Evolutionary conservation across 2,329 filamentous ascomycete genomes (phyloP).

Genomic region (Emericellopsis cladophorae): DNA sequence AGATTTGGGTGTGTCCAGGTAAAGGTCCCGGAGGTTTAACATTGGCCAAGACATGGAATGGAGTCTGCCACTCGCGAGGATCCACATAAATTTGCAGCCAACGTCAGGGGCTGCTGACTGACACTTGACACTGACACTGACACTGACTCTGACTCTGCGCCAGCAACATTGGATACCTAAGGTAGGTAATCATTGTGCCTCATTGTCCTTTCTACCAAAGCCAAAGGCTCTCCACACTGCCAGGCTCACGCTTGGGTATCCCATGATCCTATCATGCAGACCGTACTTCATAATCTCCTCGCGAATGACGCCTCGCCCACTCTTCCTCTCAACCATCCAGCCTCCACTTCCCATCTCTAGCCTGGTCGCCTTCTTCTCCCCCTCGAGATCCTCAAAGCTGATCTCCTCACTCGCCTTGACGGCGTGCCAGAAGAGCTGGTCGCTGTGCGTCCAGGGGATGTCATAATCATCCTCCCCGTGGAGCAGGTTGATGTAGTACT

Average conservation of each 20-base stretch:
- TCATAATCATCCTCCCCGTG: slow-evolving; percentile 39
- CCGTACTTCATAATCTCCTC: slow-evolving; percentile 43
- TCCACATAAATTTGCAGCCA: no score
- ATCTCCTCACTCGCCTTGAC: slow-evolving; percentile 33
- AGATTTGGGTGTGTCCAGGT: no score
- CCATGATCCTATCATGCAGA: slow-evolving; percentile 45
- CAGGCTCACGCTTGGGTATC: slow-evolving; percentile 37
- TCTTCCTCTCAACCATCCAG: slow-evolving; percentile 32
- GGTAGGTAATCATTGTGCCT: neutral
- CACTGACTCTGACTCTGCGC: no score
- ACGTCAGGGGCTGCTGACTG: no score
- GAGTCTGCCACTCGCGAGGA: no score
- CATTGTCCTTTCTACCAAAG: neutral
- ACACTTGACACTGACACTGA: no score
- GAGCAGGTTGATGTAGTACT: slow-evolving; percentile 34
- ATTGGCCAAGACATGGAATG: no score
- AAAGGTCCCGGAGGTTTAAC: no score
- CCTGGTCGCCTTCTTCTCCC: slow-evolving; percentile 24
- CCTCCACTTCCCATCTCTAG: slow-evolving; percentile 32
- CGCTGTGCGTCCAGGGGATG: slow-evolving; percentile 35
- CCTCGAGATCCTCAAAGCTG: slow-evolving; percentile 29
- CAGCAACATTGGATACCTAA: no score
- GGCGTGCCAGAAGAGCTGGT: slow-evolving; percentile 39
- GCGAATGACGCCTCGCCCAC: slow-evolving; percentile 31
- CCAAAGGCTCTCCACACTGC: slow-evolving; percentile 20